Percentiles rank a stretch among this genome's conserved stretches.
Conservation (phyloP, 2,329 filamentous ascomycete genomes). For the Aspergillus spinulosporus region DNA sequence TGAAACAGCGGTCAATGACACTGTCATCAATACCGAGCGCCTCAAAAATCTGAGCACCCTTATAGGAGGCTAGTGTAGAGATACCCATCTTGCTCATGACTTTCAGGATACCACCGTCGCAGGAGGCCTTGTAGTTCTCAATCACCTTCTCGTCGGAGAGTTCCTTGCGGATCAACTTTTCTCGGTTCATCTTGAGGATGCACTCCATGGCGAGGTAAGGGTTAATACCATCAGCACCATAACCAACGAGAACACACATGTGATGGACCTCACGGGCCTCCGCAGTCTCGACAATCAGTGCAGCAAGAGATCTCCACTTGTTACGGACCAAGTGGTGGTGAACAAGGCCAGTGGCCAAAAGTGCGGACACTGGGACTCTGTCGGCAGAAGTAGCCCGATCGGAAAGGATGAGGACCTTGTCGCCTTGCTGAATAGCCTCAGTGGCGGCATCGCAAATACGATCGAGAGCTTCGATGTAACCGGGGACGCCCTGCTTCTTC, state of each 20-base stretch:
- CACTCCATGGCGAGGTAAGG: slow-evolving; percentile 95
- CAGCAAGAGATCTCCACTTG: slow-evolving; percentile 89
- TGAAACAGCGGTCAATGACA: slow-evolving; percentile 92
- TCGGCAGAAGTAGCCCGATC: slow-evolving; percentile 82
- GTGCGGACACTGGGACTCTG: slow-evolving; percentile 79
- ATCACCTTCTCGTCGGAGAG: slow-evolving; percentile 79
- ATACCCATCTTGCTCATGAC: slow-evolving; percentile 99
- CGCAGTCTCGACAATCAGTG: slow-evolving; percentile 84
- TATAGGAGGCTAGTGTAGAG: slow-evolving; percentile 92
- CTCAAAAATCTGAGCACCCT: slow-evolving; percentile 97
- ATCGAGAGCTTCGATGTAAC: slow-evolving; percentile 85
- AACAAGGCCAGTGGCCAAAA: slow-evolving; percentile 87
- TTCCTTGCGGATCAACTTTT: slow-evolving; percentile 89
- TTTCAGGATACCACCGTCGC: slow-evolving; percentile 93
- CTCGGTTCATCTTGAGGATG: slow-evolving; percentile 92
- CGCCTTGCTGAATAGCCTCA: slow-evolving; percentile 75
- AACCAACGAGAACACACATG: slow-evolving; percentile 96
- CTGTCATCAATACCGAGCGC: slow-evolving; percentile 88
- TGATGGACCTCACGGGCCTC: slow-evolving; percentile 97
- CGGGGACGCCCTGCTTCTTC: slow-evolving; percentile 76
- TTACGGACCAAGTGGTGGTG: slow-evolving; percentile 95
- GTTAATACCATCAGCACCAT: slow-evolving; percentile 91
- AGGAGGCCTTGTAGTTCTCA: slow-evolving; percentile 95
- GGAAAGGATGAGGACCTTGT: slow-evolving; percentile 85
- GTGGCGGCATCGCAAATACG: slow-evolving; percentile 83